A percentile compares a stretch with the other conserved stretches of the same genome.
phyloP scores from a whole-genome alignment of 2,329 filamentous ascomycete genomes.

The Pleurostoma richardsiae region DNA sequence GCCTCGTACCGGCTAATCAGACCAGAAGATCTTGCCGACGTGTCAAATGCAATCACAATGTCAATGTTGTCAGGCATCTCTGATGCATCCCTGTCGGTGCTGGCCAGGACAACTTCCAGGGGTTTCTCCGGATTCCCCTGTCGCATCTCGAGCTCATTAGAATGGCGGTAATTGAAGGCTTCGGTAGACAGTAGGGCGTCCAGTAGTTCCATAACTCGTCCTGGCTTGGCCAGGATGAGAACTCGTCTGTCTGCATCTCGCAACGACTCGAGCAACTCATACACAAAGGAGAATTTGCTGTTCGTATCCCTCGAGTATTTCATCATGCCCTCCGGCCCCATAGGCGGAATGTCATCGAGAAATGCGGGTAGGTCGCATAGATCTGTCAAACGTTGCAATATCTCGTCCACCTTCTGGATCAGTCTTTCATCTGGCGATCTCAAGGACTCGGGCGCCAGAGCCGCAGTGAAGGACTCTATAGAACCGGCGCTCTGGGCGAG shows the following conservation, averaged over 20 bases:
- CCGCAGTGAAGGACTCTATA: slow-evolving; percentile 38
- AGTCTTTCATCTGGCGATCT: slow-evolving; percentile 31
- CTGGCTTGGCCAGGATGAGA: slow-evolving; percentile 47
- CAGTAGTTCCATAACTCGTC: slow-evolving; percentile 45
- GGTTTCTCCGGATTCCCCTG: slow-evolving; percentile 8
- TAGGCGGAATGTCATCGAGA: slow-evolving; percentile 35
- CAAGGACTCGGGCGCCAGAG: slow-evolving; percentile 33
- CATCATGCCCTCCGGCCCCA: slow-evolving; percentile 36
- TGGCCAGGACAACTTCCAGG: slow-evolving; percentile 34
- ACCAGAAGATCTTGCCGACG: slow-evolving; percentile 36
- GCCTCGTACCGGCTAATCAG: slow-evolving; percentile 16
- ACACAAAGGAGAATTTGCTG: slow-evolving; percentile 55
- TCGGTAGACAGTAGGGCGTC: slow-evolving; percentile 39
- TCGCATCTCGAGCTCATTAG: slow-evolving; percentile 14
- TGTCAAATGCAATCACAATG: slow-evolving; percentile 49
- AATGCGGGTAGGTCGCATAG: slow-evolving; percentile 55
- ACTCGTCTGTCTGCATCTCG: slow-evolving; percentile 38
- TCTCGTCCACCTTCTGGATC: slow-evolving; percentile 40
- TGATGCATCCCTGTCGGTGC: slow-evolving; percentile 30
- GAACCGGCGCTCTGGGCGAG: slow-evolving; percentile 36
- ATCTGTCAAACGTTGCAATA: slow-evolving; percentile 46
- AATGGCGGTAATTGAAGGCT: slow-evolving; percentile 21
- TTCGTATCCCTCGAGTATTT: slow-evolving; percentile 53
- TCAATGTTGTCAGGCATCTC: slow-evolving; percentile 36
- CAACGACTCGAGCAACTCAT: slow-evolving; percentile 45